These are phyloP conservation scores for Thraustochytrium sp. DNA, from an alignment of 352 stramenopile genomes.

Conservation along the genomic window DNA sequence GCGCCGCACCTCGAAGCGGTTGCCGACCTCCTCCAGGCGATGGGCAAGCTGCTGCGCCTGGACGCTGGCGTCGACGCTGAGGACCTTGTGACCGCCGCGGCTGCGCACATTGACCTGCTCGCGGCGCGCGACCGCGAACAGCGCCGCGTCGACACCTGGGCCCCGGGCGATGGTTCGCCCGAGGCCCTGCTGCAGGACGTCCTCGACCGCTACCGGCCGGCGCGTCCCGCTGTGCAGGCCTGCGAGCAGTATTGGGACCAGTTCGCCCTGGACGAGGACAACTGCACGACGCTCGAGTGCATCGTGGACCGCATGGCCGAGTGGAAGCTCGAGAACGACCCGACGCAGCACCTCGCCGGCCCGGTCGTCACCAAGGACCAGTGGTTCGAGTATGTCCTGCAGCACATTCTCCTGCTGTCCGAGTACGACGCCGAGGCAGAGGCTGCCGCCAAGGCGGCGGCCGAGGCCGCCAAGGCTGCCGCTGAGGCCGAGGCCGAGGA, in stretches of 20 bases:
- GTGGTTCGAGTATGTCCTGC: slow-evolving; percentile 23
- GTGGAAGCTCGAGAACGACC: slow-evolving; percentile 5
- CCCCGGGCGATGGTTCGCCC: slow-evolving; percentile 7
- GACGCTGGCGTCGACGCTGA: background rate
- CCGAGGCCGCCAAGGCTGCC: background rate
- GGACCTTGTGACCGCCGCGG: background rate
- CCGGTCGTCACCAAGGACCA: slow-evolving; percentile 21
- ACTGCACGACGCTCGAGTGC: background rate
- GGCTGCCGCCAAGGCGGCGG: background rate
- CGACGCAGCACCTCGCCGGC: background rate
- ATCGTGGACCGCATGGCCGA: background rate
- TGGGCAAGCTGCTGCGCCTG: background rate
- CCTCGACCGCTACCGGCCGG: background rate
- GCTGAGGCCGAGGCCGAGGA: slow-evolving; percentile 1
- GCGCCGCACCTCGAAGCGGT: background rate
- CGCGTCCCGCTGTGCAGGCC: background rate
- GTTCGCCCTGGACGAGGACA: background rate
- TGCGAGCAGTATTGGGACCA: slow-evolving; percentile 26
- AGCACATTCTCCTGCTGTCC: background rate
- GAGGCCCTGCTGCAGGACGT: slow-evolving; percentile 27
- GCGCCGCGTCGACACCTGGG: background rate
- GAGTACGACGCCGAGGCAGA: background rate
- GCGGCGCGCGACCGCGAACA: background rate
- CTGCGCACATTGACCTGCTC: background rate
- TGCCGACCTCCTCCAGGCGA: background rate